These are phyloP conservation scores for Metschnikowia dekortorum DNA, from an alignment of 805 yeast species.

Conservation along the genomic window DNA sequence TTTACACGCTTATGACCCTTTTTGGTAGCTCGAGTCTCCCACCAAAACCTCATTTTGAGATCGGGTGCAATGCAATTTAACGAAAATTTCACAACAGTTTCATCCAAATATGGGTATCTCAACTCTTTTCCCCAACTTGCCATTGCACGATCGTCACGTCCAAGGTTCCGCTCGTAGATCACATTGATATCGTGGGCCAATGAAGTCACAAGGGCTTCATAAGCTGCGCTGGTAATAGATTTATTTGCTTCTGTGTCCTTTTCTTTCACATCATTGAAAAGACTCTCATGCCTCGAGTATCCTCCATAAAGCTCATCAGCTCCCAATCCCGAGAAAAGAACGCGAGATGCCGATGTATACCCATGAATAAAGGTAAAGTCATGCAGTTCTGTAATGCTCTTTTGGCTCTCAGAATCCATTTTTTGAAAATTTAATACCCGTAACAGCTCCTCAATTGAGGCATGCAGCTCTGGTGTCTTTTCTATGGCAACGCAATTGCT, in stretches of 20 bases:
- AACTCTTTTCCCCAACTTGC: constrained; percentile 85
- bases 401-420: neutral
- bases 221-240: constrained; percentile 15
- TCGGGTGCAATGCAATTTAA: constrained; percentile 47
- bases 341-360: constrained; percentile 56
- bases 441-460: neutral
- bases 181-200: constrained; percentile 66
- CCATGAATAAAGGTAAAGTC: neutral
- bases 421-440: neutral
- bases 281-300: constrained; percentile 73
- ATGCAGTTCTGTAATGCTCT: neutral
- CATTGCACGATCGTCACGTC: constrained; percentile 89
- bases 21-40: constrained; percentile 18
- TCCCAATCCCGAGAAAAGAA: constrained; percentile 87
- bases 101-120: constrained; percentile 81
- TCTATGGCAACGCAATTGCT: constrained; percentile 6
- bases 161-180: constrained; percentile 74
- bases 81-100: constrained; percentile 49
- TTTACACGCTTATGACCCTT: constrained; percentile 27
- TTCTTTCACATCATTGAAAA: constrained; percentile 32
- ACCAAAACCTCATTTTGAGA: constrained; percentile 36
- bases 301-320: constrained; percentile 98
- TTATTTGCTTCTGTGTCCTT: constrained; percentile 14
- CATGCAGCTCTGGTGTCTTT: neutral
- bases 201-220: constrained; percentile 49